These are phyloP conservation scores for Capronia epimyces DNA, from an alignment of 2,329 filamentous ascomycete genomes.

Conservation along the genomic window DNA sequence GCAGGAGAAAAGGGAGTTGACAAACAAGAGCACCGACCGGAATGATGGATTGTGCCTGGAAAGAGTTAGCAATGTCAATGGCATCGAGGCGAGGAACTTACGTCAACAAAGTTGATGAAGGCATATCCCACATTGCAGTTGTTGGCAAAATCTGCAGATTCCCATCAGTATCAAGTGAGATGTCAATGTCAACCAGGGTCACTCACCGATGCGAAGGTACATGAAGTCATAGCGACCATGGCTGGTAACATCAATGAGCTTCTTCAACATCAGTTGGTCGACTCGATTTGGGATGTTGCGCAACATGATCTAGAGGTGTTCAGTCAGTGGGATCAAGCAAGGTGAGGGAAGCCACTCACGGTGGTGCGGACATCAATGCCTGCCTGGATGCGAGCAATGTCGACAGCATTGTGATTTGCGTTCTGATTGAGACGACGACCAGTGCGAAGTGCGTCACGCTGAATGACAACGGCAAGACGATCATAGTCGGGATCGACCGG, in stretches of 20 bases:
- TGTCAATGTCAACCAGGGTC: not conserved
- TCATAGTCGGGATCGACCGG: slow-evolving; percentile 33
- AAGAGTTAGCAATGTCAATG: slow-evolving; percentile 8
- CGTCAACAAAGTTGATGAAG: slow-evolving; percentile 89
- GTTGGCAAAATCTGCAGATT: slow-evolving; percentile 62
- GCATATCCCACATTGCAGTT: slow-evolving; percentile 92
- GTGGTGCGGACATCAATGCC: slow-evolving; percentile 71
- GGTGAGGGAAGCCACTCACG: slow-evolving; percentile 43
- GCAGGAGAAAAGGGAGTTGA: slow-evolving; percentile 11
- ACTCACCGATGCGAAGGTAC: slow-evolving; percentile 74
- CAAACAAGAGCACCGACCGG: slow-evolving; percentile 3
- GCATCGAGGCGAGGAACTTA: slow-evolving; percentile 41
- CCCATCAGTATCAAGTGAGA: slow-evolving; percentile 6
- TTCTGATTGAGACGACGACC: slow-evolving; percentile 22
- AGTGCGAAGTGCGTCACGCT: slow-evolving; percentile 18
- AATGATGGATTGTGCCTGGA: slow-evolving; percentile 25
- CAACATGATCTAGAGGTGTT: slow-evolving; percentile 68
- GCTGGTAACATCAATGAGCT: slow-evolving; percentile 70
- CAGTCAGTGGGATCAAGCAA: slow-evolving; percentile 8
- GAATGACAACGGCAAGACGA: slow-evolving; percentile 28
- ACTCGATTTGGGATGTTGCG: slow-evolving; percentile 93
- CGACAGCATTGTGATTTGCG: slow-evolving; percentile 42
- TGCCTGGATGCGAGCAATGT: slow-evolving; percentile 43
- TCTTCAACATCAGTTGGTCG: slow-evolving; percentile 66
- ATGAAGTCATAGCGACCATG: slow-evolving; percentile 87